These are phyloP conservation scores for Calonectria pseudoturangicola DNA, from an alignment of 2,329 filamentous ascomycete species.

Conservation along the genomic window DNA sequence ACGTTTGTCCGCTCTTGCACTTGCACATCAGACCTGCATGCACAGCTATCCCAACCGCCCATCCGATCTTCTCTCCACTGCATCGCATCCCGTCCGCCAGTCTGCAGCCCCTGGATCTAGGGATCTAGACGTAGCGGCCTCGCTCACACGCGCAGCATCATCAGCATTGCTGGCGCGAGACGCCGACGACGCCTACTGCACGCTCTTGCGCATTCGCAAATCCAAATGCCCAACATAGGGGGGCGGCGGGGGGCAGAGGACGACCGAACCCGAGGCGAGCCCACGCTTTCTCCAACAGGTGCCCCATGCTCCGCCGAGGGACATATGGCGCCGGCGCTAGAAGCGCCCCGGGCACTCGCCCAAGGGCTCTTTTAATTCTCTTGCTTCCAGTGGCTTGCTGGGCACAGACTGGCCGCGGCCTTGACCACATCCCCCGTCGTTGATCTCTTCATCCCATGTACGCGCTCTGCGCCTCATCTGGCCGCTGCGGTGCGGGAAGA, in stretches of 20 bases:
- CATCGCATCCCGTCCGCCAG: background rate
- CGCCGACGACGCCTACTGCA: constrained; percentile 2
- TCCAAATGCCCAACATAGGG: constrained; percentile 20
- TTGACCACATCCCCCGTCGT: constrained; percentile 14
- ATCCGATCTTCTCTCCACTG: constrained; percentile 13
- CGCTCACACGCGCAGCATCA: background rate
- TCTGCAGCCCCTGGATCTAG: background rate
- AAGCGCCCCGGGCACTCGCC: constrained; percentile 23
- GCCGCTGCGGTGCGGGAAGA: constrained; percentile 11
- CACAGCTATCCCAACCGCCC: constrained; percentile 6
- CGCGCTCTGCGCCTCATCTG: constrained; percentile 22
- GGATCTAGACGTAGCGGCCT: background rate
- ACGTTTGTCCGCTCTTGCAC: constrained; percentile 8
- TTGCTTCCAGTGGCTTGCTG: constrained; percentile 25
- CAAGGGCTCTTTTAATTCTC: constrained; percentile 24
- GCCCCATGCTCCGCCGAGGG: constrained; percentile 18
- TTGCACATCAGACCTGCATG: constrained; percentile 10
- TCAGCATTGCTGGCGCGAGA: constrained; percentile 3
- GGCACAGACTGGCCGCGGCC: constrained; percentile 9
- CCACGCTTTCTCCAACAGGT: constrained; percentile 18
- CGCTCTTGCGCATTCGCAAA: background rate
- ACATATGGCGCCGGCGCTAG: constrained; percentile 21
- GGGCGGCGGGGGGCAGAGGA: constrained; percentile 15
- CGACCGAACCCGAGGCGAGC: constrained; percentile 7
- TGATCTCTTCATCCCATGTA: constrained; percentile 22